These are phyloP conservation scores for Penicillium samsonianum DNA, from an alignment of 495 filamentous ascomycete genomes.

Conservation along the genomic window DNA sequence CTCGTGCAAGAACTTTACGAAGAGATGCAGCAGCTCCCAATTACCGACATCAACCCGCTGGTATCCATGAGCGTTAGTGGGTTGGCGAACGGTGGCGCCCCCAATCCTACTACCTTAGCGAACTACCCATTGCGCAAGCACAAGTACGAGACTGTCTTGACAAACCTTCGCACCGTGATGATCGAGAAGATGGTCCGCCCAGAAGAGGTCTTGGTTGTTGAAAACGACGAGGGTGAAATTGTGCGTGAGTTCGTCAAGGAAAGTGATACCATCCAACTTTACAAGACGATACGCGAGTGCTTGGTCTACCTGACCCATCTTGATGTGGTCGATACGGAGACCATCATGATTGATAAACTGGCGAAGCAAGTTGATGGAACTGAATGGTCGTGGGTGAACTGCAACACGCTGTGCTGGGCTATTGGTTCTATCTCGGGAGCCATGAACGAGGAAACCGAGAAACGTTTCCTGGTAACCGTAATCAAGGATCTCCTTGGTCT, in stretches of 20 bases:
- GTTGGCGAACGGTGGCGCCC: slow-evolving; percentile 74
- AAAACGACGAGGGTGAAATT: slow-evolving; percentile 99
- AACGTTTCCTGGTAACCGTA: slow-evolving; percentile 95
- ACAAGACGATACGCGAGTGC: slow-evolving; percentile 98
- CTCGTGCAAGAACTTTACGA: slow-evolving; percentile 98
- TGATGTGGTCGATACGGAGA: slow-evolving; percentile 95
- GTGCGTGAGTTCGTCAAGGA: slow-evolving; percentile 99
- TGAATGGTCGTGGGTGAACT: slow-evolving; percentile 99
- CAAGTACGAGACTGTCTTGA: slow-evolving; percentile 91
- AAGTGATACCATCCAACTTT: slow-evolving; percentile 97
- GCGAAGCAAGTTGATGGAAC: slow-evolving; percentile 88
- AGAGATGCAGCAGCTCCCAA: slow-evolving; percentile 93
- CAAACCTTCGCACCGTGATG: slow-evolving; percentile 95
- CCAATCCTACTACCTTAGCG: slow-evolving; percentile 75
- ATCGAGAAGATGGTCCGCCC: slow-evolving; percentile 99
- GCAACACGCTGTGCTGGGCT: slow-evolving; percentile 99
- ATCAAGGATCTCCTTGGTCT: slow-evolving; percentile 98
- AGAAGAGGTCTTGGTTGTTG: slow-evolving; percentile 98
- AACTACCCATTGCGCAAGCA: slow-evolving; percentile 95
- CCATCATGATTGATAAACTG: slow-evolving; percentile 98
- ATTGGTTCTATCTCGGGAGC: slow-evolving; percentile 98
- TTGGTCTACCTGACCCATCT: slow-evolving; percentile 97
- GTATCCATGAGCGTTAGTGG: slow-evolving; percentile 73
- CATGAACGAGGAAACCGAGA: slow-evolving; percentile 99
- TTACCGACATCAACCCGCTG: slow-evolving; percentile 87